Percentiles rank a stretch among this genome's conserved stretches.
Evolutionary conservation across 2,329 filamentous ascomycete species (phyloP).

Genomic region (Nigrograna mackinnonii): DNA sequence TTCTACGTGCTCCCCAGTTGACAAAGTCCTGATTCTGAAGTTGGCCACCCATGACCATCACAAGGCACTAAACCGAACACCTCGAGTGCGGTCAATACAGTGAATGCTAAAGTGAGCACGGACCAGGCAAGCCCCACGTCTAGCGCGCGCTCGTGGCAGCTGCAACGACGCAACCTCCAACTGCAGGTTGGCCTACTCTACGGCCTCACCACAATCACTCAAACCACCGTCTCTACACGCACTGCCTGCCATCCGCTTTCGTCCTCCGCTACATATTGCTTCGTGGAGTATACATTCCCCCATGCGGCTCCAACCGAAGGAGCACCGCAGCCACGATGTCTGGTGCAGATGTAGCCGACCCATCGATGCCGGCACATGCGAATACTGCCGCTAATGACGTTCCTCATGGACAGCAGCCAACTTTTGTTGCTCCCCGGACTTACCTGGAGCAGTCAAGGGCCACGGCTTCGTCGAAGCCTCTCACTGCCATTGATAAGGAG

Average conservation of each 20-base stretch:
- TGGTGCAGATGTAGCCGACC: slow-evolving; percentile 38
- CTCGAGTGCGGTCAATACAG: not conserved
- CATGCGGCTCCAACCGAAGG: slow-evolving; percentile 39
- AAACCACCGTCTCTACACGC: too few relatives aligned
- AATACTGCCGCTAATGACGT: slow-evolving; percentile 27
- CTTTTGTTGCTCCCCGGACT: slow-evolving; percentile 42
- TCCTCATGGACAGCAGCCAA: slow-evolving; percentile 21
- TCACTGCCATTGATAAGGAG: slow-evolving; percentile 71
- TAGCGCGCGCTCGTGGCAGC: slow-evolving; percentile 13
- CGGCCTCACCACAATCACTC: slow-evolving; percentile 12
- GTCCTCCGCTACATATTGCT: slow-evolving; percentile 14
- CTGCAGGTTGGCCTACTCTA: slow-evolving; percentile 5
- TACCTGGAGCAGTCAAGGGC: slow-evolving; percentile 38
- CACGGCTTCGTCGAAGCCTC: slow-evolving; percentile 32
- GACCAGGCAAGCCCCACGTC: slow-evolving; percentile 14
- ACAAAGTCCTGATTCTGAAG: too few relatives aligned
- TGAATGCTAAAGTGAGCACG: slow-evolving; percentile 1
- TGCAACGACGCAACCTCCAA: slow-evolving; percentile 3
- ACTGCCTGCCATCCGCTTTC: too few relatives aligned
- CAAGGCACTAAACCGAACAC: too few relatives aligned
- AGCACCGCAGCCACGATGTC: slow-evolving; percentile 41
- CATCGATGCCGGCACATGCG: slow-evolving; percentile 20
- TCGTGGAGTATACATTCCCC: slow-evolving; percentile 20
- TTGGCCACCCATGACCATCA: too few relatives aligned
- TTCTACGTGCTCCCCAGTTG: too few relatives aligned